phyloP scores from a whole-genome alignment of 805 yeast genomes.

The Candida montana region DNA sequence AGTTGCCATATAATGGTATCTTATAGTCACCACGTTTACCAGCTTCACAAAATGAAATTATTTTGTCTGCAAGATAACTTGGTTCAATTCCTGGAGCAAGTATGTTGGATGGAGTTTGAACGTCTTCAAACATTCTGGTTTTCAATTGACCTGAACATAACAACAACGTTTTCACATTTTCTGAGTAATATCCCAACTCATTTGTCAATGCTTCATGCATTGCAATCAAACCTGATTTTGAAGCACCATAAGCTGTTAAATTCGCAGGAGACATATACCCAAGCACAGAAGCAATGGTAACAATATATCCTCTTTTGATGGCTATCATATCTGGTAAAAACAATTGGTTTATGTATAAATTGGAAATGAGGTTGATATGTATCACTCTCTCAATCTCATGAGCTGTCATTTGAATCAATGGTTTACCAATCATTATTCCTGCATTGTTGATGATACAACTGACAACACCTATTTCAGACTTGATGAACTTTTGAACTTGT shows the following conservation, averaged over 20 bases:
- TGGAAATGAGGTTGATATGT: constrained; percentile 64
- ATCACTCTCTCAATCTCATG: constrained; percentile 59
- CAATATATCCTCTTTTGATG: constrained; percentile 62
- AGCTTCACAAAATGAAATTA: constrained; percentile 49
- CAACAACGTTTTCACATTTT: constrained; percentile 67
- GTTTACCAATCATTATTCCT: constrained; percentile 59
- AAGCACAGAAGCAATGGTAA: constrained; percentile 78
- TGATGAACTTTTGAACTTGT: constrained; percentile 35
- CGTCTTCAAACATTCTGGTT: constrained; percentile 69
- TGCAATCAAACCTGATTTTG: constrained; percentile 82
- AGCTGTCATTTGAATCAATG: constrained; percentile 46
- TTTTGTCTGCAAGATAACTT: constrained; percentile 50
- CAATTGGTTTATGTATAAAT: constrained; percentile 61
- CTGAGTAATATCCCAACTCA: constrained; percentile 49
- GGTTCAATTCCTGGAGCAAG: constrained; percentile 85
- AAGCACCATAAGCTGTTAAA: constrained; percentile 77
- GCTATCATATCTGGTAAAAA: constrained; percentile 71
- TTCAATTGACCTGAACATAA: constrained; percentile 85
- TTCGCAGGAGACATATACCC: constrained; percentile 85
- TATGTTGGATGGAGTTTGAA: constrained; percentile 64
- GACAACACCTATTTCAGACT: constrained; percentile 48
- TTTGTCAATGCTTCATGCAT: constrained; percentile 76
- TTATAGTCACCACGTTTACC: constrained; percentile 68
- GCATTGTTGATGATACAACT: constrained; percentile 82
- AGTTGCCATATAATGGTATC: constrained; percentile 70